Evolutionary conservation across 1,139 yeast species (phyloP), one percentile per base, ranked within the genome.

Genomic region (Wickerhamiella infanticola): DNA sequence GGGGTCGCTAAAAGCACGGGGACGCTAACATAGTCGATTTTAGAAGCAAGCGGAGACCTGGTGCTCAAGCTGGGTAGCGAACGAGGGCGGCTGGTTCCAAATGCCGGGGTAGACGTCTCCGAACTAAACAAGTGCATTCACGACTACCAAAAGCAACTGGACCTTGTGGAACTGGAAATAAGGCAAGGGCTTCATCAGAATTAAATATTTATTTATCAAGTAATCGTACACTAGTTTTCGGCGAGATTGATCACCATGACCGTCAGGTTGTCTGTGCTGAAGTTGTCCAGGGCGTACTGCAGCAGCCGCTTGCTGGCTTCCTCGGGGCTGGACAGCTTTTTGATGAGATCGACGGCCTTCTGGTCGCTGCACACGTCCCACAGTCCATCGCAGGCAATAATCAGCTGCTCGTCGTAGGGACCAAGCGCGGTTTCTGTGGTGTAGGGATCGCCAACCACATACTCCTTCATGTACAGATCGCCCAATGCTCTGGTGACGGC

Each of bases 401-500:
- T 83, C 58, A 86, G 62, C 57, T 81, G 81, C 52, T 79, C 75
- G 59, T 84, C 94, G 5, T 64, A 65, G 23, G 65, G 55, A 50
- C 71, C 65, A 27, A 93, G 70, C 57, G 79, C 84, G 0, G 95
- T 86, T 43, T 86, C 77, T 0, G 98, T 85, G 0, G 98, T 90
- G 58, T 81, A 90, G 0, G 98, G 99, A 47, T 78, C 76, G 0
- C 96, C 95, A 36, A 86, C 77, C 24, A 90, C 96, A 50, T 84
- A 69, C 47, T 79, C 83, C 61, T 93, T 94, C 78, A 90, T 81
- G 63, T 85, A 88, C 23, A 81, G 73, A 62, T 90, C 98, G n/a
- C 98, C 99, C 39, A 90, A 69, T 2, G 97, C 81, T 51, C 99
- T 69, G 2, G 96, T 85, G 18, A 90, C 95, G 0, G 98, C 97